Percentiles rank a stretch among this genome's conserved stretches.
These are phyloP conservation scores for Beauveria sp. DNA, from an alignment of 2,329 filamentous ascomycete genomes.

Conservation along the genomic window DNA sequence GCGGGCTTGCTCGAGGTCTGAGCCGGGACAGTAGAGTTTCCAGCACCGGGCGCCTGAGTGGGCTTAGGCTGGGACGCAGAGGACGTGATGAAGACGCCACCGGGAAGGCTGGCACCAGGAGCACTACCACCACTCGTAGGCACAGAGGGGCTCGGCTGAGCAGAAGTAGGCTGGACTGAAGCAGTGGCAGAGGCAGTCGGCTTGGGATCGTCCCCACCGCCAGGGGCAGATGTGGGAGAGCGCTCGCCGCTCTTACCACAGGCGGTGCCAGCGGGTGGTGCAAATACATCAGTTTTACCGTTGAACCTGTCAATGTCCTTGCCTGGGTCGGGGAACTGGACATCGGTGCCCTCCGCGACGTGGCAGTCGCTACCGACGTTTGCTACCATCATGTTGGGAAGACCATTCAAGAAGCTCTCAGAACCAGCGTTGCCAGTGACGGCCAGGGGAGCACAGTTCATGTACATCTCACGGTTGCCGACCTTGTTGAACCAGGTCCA, in stretches of 20 bases:
- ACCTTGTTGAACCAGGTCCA: slow-evolving; percentile 96
- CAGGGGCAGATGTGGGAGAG: slow-evolving; percentile 16
- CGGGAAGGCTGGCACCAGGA: slow-evolving; percentile 5
- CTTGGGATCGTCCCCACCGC: slow-evolving; percentile 12
- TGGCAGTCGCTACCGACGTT: slow-evolving; percentile 56
- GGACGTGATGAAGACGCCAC: slow-evolving; percentile 9
- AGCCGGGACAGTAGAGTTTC: neutral
- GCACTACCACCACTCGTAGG: slow-evolving; percentile 8
- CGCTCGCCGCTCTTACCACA: slow-evolving; percentile 17
- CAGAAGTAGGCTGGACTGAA: neutral
- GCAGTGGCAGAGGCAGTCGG: slow-evolving; percentile 12
- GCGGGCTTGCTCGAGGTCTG: neutral
- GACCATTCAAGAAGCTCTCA: slow-evolving; percentile 46
- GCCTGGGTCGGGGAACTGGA: slow-evolving; percentile 60
- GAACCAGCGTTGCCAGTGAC: slow-evolving; percentile 48
- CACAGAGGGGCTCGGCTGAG: neutral
- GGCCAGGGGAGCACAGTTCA: slow-evolving; percentile 80
- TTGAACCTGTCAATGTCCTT: slow-evolving; percentile 42
- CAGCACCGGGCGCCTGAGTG: neutral
- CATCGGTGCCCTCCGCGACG: slow-evolving; percentile 48
- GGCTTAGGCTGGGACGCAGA: neutral
- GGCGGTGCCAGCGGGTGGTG: slow-evolving; percentile 17
- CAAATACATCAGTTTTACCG: slow-evolving; percentile 27
- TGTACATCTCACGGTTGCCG: slow-evolving; percentile 94
- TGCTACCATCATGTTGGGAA: slow-evolving; percentile 66